A percentile compares a stretch with the other conserved stretches of the same genome.
These are phyloP conservation scores for Polyporus tsugae DNA, from an alignment of 1,284 basidiomycete genomes.

Conservation along the genomic window DNA sequence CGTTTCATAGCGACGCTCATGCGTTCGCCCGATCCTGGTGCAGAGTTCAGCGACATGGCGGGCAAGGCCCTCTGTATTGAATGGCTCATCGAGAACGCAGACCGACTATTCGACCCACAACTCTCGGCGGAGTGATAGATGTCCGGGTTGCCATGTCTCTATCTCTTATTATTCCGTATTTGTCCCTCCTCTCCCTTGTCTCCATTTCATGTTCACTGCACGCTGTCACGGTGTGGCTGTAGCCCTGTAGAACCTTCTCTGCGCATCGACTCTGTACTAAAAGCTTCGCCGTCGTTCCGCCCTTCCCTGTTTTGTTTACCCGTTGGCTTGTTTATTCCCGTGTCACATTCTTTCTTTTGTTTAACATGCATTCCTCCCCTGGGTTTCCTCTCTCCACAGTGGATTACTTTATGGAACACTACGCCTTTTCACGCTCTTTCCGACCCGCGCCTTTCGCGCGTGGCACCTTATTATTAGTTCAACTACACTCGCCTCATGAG, in stretches of 20 bases:
- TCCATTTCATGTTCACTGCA: conserved; percentile 8
- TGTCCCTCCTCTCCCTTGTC: conserved; percentile 8
- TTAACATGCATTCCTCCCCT: conserved; percentile 11
- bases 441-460: not conserved
- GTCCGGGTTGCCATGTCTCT: conserved; percentile 2
- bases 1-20: conserved; percentile 85
- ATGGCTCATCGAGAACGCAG: conserved; percentile 93
- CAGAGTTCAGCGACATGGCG: conserved; percentile 97
- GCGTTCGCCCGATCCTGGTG: conserved; percentile 85
- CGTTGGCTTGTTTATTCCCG: conserved; percentile 6
- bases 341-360: conserved; percentile 9
- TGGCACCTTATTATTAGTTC: not conserved
- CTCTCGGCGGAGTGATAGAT: conserved; percentile 1
- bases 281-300: conserved; percentile 14
- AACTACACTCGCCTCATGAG: not conserved
- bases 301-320: not conserved
- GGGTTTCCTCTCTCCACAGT: not conserved
- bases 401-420: conserved; percentile 1
- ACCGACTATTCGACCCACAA: conserved; percentile 56
- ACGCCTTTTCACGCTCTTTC: not conserved
- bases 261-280: conserved; percentile 29
- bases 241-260: conserved; percentile 30
- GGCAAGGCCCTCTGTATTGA: conserved; percentile 93
- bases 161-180: conserved; percentile 24
- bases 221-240: conserved; percentile 27